Base-by-base conservation (phyloP, 148 eudicot genomes). In the Camellia lanceoleosa region DNA sequence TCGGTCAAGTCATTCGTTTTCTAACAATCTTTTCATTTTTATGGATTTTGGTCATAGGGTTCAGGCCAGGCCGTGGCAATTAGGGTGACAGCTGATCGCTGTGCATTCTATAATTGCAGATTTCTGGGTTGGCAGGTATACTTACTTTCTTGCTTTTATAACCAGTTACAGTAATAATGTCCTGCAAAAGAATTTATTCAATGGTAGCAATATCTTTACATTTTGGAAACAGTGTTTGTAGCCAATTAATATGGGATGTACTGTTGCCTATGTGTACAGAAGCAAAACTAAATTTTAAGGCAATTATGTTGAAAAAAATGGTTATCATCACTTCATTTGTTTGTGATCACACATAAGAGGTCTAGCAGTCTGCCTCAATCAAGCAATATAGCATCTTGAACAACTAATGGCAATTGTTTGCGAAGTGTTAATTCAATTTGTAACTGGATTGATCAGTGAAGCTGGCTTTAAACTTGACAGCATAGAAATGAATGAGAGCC, bases 31-130 rank as follows among this genome's bases (percentile, higher is more conserved):
- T 64, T 68, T 16, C 30, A 12, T 64, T 62, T 12, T 41, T 10
- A 56, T 75, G 73, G 47, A 73, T 65, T 30, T 55, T 68, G 64
- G 20, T 47, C 59, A 18, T 75, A 95, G 99, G 99, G 97, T 72
- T 95, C 99, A 46, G 97, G 97, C 14, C 99, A 95, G 80, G 99
- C 99, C 14, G 99, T 93, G 85, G 97, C 99, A 60, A 82, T 95
- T 74, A 87, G 99, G 81, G 94, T 90, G 74, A 93, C 99, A 0
- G 95, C 97, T 13, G 99, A 95, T 83, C 92, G 97, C 18, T 92
- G 91, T 68, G 97, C 97, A 43, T 95, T 93, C 67, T 95, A 95
- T 61, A 92, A 93, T 78, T 95, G 99, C 93, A 88, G 99, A 87
- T 93, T 95, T 83, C 89, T 92, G 71, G 97, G 97, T 5, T 95